Percentiles rank a stretch among this genome's conserved stretches.
These are phyloP conservation scores for Exophiala calicioides DNA, from an alignment of 2,329 filamentous ascomycete genomes.

Conservation along the genomic window DNA sequence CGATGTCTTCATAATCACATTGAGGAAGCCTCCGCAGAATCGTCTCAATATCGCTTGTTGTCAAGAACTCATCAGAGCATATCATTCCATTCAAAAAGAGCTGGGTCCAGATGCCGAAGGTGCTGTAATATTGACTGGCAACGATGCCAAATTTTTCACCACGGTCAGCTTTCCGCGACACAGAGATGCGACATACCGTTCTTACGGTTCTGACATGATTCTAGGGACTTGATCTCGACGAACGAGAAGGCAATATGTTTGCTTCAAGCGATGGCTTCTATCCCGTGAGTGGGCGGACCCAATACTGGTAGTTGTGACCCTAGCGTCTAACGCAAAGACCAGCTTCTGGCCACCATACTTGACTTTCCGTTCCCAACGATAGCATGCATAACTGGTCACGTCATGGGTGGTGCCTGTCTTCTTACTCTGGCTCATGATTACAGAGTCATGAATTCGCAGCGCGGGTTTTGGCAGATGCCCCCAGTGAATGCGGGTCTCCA, in stretches of 20 bases:
- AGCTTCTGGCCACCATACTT: slow-evolving; percentile 36
- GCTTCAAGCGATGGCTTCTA: slow-evolving; percentile 60
- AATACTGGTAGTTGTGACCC: not conserved
- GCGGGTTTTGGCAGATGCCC: slow-evolving; percentile 52
- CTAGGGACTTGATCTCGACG: slow-evolving; percentile 47
- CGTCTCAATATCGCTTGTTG: slow-evolving; percentile 52
- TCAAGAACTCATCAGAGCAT: slow-evolving; percentile 54
- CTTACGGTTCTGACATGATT: not conserved
- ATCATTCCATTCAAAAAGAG: slow-evolving; percentile 41
- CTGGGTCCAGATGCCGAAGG: slow-evolving; percentile 51
- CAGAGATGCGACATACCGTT: not conserved
- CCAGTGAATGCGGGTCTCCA: slow-evolving; percentile 57
- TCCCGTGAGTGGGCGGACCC: slow-evolving; percentile 47
- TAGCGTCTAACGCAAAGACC: slow-evolving; percentile 1
- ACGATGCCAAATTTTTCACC: slow-evolving; percentile 45
- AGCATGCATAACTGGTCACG: slow-evolving; percentile 49
- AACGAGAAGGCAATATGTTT: slow-evolving; percentile 50
- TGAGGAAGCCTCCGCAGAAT: slow-evolving; percentile 57
- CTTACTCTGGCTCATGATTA: slow-evolving; percentile 51
- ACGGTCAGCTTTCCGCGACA: not conserved
- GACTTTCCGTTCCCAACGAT: slow-evolving; percentile 52
- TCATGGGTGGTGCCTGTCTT: slow-evolving; percentile 51
- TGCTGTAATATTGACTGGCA: slow-evolving; percentile 54
- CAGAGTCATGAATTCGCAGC: slow-evolving; percentile 47
- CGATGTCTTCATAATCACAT: slow-evolving; percentile 54